Evolutionary conservation across 208 protist genomes (phyloP).

Genomic region (Blastocrithidia nonstop): DNA sequence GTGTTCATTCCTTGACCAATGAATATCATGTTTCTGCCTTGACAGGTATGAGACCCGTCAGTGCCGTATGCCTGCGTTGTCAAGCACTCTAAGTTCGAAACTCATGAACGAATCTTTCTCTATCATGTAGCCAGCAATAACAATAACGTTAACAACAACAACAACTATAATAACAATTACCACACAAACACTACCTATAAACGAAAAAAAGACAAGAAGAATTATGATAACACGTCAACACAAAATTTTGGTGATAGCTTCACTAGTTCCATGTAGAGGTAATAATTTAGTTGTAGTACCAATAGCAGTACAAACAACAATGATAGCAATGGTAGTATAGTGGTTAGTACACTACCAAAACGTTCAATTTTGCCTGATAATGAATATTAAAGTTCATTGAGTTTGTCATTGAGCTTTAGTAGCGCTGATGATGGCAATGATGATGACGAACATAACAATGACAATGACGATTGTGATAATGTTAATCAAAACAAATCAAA

Average conservation of each 20-base stretch:
- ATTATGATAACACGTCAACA: too few species aligned
- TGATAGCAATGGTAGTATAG: too few species aligned
- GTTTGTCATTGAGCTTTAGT: too few species aligned
- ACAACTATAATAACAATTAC: background rate
- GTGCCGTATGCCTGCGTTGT: conserved; percentile 35
- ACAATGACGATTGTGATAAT: background rate
- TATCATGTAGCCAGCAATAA: conserved; percentile 24
- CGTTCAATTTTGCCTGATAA: too few species aligned
- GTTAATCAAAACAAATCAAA: background rate
- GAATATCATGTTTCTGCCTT: conserved; percentile 67
- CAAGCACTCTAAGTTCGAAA: conserved; percentile 52
- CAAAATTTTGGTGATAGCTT: too few species aligned
- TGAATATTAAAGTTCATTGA: too few species aligned
- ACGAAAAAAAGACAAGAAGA: too few species aligned
- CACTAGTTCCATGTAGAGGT: too few species aligned
- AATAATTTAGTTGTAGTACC: too few species aligned
- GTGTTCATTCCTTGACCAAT: conserved; percentile 58
- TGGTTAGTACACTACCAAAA: too few species aligned
- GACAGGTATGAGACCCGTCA: conserved; percentile 79
- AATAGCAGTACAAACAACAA: too few species aligned
- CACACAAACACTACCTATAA: too few species aligned
- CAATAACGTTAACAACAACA: background rate
- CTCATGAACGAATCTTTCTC: conserved; percentile 53
- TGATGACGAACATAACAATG: background rate
- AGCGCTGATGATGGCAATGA: background rate